Base-by-base conservation (phyloP, 139 green algal species). In the Raphidocelis subcapitata region DNA sequence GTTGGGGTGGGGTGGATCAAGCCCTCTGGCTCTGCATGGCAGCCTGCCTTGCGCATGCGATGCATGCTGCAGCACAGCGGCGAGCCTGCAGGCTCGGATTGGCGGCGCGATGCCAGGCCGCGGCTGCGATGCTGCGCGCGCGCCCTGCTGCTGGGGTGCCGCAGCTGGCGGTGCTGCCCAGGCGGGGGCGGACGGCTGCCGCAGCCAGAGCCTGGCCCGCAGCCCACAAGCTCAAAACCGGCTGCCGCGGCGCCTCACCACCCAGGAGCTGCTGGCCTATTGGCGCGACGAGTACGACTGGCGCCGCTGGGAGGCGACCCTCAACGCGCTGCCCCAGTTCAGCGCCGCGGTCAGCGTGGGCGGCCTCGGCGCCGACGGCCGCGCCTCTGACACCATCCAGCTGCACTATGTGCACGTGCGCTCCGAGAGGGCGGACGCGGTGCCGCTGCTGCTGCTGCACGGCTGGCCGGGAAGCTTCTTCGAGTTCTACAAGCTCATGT, bases 401-500 rank as follows among this genome's bases (percentile, higher is more conserved):
- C n/a, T 77, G 60, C 70, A 77, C 41, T 77, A 70, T 55, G 62
- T 77, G 5, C 60, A 68, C 55, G 62, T 65, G 28, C 60, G 0
- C 24, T 64, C 44, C 3, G 21, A n/a, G 1, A 70, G 33, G 20
- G 0, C 23, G 21, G 49, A 52, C 35, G 70, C 70, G 1, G 41
- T 70, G 1, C 70, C 70, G 21, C 62, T 77, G 47, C 61, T 77
- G 70, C 47, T 77, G 61, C 47, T 77, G 62, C 70, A 77, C 28
- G 70, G 69, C 52, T 52, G 33, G 69, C 59, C 56, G 23, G 56
- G 52, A 32, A 60, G 41, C 64, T 70, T 41, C 64, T 70, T 70
- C 44, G 64, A 70, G 69, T 76, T 76, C 12, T 63, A 76, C 69
- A 76, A 76, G 46, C 29, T 68, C 28, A 68, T 76, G 41, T 56